Evolutionary conservation across 306 rosid species (phyloP).

Genomic region (Malus domestica): DNA sequence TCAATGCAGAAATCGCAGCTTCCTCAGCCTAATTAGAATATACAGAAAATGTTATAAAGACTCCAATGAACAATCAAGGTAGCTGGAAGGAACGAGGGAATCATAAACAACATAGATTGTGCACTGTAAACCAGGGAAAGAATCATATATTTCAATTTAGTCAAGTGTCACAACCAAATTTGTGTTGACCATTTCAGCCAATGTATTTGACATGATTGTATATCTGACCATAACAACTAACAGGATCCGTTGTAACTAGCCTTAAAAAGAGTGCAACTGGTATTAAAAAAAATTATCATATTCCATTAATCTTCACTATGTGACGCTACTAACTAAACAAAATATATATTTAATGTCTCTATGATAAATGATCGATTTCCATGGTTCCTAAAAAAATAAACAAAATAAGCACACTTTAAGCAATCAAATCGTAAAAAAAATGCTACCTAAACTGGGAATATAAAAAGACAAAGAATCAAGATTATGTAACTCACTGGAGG

Average conservation of each 20-base stretch:
- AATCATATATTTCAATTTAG: background rate
- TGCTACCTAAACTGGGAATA: background rate
- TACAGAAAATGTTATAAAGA: background rate
- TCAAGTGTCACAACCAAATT: background rate
- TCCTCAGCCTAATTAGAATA: slow-evolving; percentile 55
- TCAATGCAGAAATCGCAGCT: slow-evolving; percentile 46
- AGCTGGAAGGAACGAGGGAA: background rate
- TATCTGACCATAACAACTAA: background rate
- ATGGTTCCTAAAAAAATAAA: background rate
- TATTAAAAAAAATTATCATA: background rate
- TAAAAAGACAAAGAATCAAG: background rate
- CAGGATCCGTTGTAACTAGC: background rate
- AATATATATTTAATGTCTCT: background rate
- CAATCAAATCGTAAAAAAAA: background rate
- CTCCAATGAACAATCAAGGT: background rate
- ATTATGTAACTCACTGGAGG: slow-evolving; percentile 45
- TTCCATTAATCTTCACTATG: background rate
- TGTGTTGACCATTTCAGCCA: background rate
- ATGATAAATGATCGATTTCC: background rate
- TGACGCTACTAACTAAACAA: background rate
- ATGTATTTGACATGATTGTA: background rate
- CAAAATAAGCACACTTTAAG: background rate
- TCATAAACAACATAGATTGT: background rate
- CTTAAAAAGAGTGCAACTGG: background rate
- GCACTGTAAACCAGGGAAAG: background rate